Percentiles rank a stretch among this genome's conserved stretches.
Conservation (phyloP, 345 rosid genomes). For the Noccaea bulbosa region DNA sequence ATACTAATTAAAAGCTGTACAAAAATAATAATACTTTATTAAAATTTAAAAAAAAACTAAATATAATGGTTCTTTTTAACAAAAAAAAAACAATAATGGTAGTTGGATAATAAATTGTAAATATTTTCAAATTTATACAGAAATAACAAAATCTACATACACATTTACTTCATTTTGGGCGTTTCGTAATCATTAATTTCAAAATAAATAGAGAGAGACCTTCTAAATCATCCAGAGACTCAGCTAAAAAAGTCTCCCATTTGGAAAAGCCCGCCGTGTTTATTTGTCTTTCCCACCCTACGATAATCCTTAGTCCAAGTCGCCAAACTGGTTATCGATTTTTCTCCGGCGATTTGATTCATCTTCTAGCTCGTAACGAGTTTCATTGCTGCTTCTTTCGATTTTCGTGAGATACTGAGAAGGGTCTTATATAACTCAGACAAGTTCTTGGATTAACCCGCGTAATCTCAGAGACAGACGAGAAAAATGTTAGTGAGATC, state of each 20-base stretch:
- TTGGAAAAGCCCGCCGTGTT: neutral
- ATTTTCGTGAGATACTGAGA: constrained; percentile 10
- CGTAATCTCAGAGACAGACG: neutral
- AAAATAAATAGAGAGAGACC: neutral
- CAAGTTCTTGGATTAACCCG: constrained; percentile 4
- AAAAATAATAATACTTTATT: neutral
- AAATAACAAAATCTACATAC: neutral
- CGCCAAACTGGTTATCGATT: neutral
- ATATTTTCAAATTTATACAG: neutral
- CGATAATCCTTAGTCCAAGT: neutral
- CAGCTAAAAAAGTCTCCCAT: neutral
- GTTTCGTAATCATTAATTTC: neutral
- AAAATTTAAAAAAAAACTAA: neutral
- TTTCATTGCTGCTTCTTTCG: constrained; percentile 9
- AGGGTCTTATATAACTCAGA: neutral
- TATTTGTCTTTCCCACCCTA: neutral
- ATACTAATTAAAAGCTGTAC: too few species aligned
- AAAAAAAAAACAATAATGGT: too few species aligned
- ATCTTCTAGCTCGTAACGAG: constrained; percentile 15
- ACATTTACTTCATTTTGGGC: neutral
- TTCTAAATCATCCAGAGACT: neutral
- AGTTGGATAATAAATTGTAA: too few species aligned
- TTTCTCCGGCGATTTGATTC: constrained; percentile 26
- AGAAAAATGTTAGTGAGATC: neutral
- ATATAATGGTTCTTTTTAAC: neutral